Percentiles rank a stretch among this genome's conserved stretches.
Conservation (phyloP, 495 filamentous ascomycete species). For the Penicillium argentinense region DNA sequence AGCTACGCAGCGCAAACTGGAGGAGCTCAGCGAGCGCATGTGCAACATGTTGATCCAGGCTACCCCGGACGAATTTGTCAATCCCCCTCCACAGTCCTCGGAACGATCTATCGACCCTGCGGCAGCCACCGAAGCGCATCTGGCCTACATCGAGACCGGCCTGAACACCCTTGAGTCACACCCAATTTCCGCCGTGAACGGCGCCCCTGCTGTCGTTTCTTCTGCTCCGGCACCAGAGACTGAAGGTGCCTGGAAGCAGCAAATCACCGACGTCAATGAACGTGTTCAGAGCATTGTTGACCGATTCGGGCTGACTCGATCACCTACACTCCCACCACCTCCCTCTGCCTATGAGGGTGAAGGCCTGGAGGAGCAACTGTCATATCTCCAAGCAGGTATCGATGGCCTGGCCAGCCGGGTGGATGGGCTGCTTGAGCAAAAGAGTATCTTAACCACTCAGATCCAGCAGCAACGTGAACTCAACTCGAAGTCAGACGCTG, state of each 20-base stretch:
- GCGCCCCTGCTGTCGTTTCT: not conserved
- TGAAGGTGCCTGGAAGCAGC: constrained; percentile 39
- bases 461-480: constrained; percentile 91
- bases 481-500: constrained; percentile 64
- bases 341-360: constrained; percentile 44
- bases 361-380: constrained; percentile 51
- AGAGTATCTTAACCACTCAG: constrained; percentile 78
- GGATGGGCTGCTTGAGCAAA: constrained; percentile 72
- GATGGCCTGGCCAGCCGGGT: constrained; percentile 64
- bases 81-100: constrained; percentile 33
- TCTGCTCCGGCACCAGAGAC: constrained; percentile 14
- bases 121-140: constrained; percentile 41
- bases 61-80: constrained; percentile 45
- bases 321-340: constrained; percentile 46
- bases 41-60: constrained; percentile 64
- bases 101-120: constrained; percentile 20
- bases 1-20: constrained; percentile 66
- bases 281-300: constrained; percentile 51
- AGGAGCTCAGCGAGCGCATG: constrained; percentile 68
- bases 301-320: constrained; percentile 44
- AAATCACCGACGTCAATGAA: constrained; percentile 51
- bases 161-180: constrained; percentile 35
- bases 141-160: constrained; percentile 52
- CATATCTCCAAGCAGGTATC: constrained; percentile 64
- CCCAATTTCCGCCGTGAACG: not conserved